These are phyloP conservation scores for Psilocybe tampanensis DNA, from an alignment of 768 basidiomycete species.

Conservation along the genomic window DNA sequence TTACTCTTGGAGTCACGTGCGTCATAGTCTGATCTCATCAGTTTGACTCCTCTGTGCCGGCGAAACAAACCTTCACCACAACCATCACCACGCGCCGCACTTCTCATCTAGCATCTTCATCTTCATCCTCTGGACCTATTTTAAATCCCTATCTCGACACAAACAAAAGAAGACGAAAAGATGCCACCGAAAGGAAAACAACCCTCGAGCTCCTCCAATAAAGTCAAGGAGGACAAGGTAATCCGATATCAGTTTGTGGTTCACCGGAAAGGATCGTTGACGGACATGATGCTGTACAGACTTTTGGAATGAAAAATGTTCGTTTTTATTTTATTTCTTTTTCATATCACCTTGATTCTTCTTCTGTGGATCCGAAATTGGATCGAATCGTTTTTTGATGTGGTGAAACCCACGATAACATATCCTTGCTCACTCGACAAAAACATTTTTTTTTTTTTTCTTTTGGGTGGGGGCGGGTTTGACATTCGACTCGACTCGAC, in stretches of 20 bases:
- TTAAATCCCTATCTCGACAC: too few relatives aligned
- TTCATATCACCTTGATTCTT: not conserved
- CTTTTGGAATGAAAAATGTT: constrained; percentile 89
- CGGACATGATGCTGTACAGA: constrained; percentile 43
- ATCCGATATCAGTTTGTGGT: constrained; percentile 28
- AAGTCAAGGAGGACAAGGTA: constrained; percentile 85
- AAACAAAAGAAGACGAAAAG: too few relatives aligned
- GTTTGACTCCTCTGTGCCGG: not conserved
- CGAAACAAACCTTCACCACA: not conserved
- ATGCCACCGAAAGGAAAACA: constrained; percentile 88
- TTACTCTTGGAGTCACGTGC: too few relatives aligned
- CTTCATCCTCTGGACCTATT: too few relatives aligned
- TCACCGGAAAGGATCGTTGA: constrained; percentile 25
- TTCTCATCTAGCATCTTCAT: too few relatives aligned
- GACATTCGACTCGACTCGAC: not conserved
- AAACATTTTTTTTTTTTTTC: too few relatives aligned
- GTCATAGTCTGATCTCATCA: not conserved
- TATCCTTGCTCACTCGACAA: too few relatives aligned
- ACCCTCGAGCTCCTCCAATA: constrained; percentile 57
- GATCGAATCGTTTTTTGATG: not conserved
- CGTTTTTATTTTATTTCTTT: constrained; percentile 27
- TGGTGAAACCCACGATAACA: too few relatives aligned
- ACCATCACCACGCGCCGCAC: not conserved
- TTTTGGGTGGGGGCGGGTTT: too few relatives aligned
- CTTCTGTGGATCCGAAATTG: not conserved